phyloP scores from a whole-genome alignment of 495 filamentous ascomycete genomes.

The Cladorrhinum samala region DNA sequence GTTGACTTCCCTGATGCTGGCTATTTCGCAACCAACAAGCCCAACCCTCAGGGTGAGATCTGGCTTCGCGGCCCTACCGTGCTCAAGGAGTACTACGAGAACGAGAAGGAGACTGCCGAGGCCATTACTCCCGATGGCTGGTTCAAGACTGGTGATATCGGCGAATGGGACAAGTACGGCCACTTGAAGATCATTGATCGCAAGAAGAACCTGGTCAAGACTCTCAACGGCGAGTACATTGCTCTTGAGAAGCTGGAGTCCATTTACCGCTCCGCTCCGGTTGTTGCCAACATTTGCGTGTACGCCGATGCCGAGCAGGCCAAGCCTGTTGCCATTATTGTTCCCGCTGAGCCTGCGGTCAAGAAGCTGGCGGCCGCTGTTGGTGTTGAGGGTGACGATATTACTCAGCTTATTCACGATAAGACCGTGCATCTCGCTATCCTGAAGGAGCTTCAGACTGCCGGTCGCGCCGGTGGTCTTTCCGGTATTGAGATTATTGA shows the following conservation, averaged over 20 bases:
- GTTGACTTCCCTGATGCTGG: slow-evolving; percentile 94
- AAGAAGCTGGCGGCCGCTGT: slow-evolving; percentile 75
- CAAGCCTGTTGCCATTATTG: slow-evolving; percentile 91
- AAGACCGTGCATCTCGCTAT: slow-evolving; percentile 73
- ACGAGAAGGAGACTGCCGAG: slow-evolving; percentile 76
- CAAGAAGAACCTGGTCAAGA: slow-evolving; percentile 99
- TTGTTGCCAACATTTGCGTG: slow-evolving; percentile 93
- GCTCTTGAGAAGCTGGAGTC: slow-evolving; percentile 98
- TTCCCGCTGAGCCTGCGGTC: slow-evolving; percentile 76
- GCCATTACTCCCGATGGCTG: slow-evolving; percentile 72
- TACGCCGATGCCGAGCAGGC: slow-evolving; percentile 74
- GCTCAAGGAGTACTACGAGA: slow-evolving; percentile 67
- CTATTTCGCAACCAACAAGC: slow-evolving; percentile 78
- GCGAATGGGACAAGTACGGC: slow-evolving; percentile 77
- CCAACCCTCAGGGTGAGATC: slow-evolving; percentile 87
- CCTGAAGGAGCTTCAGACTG: slow-evolving; percentile 73
- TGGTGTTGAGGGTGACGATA: slow-evolving; percentile 58
- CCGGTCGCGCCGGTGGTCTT: slow-evolving; percentile 70
- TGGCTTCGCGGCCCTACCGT: slow-evolving; percentile 82
- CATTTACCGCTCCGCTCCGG: slow-evolving; percentile 75
- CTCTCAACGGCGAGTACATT: slow-evolving; percentile 93
- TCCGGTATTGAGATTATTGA: slow-evolving; percentile 85
- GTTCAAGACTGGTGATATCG: slow-evolving; percentile 96
- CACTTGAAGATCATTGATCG: slow-evolving; percentile 87
- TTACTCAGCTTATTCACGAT: slow-evolving; percentile 79